Conservation (phyloP, 768 basidiomycete genomes). For the Lactarius hatsudake region DNA sequence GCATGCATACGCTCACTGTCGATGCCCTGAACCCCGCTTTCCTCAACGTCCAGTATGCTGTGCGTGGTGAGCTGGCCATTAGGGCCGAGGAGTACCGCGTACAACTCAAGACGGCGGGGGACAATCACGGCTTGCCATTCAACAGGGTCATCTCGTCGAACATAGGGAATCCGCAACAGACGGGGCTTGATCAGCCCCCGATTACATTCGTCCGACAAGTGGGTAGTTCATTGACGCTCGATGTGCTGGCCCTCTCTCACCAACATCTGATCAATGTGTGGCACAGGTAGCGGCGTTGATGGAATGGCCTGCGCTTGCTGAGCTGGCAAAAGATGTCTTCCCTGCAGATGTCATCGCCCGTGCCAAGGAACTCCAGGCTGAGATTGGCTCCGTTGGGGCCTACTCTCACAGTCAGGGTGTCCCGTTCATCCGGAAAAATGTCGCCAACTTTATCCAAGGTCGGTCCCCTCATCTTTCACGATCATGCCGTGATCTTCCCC, state of each 20-base stretch:
- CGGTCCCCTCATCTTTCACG: conserved; percentile 29
- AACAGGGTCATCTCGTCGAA: conserved; percentile 88
- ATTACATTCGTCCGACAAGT: conserved; percentile 93
- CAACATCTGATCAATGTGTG: not conserved
- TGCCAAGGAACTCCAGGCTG: conserved; percentile 72
- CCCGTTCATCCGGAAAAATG: conserved; percentile 78
- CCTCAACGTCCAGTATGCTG: conserved; percentile 90
- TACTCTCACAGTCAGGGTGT: conserved; percentile 96
- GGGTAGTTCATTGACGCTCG: conserved; percentile 28
- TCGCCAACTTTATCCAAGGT: conserved; percentile 90
- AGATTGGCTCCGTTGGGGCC: conserved; percentile 91
- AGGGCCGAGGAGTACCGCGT: conserved; percentile 83
- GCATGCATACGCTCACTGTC: conserved; percentile 49
- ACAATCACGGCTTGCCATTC: conserved; percentile 69
- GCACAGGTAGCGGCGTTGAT: conserved; percentile 80
- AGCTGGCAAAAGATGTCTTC: conserved; percentile 74
- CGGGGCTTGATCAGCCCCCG: conserved; percentile 88
- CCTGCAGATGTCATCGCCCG: conserved; percentile 83
- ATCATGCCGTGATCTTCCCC: conserved; percentile 2
- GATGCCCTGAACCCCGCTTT: conserved; percentile 81
- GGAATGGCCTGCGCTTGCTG: conserved; percentile 85
- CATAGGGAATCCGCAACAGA: conserved; percentile 98
- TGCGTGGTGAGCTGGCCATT: conserved; percentile 95
- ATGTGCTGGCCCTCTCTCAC: not conserved
- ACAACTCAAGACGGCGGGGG: conserved; percentile 52